Evolutionary conservation across 371 early-diverging fungal genomes (phyloP), one percentile per base, ranked within the genome.

Genomic region (Mortierella sp.): DNA sequence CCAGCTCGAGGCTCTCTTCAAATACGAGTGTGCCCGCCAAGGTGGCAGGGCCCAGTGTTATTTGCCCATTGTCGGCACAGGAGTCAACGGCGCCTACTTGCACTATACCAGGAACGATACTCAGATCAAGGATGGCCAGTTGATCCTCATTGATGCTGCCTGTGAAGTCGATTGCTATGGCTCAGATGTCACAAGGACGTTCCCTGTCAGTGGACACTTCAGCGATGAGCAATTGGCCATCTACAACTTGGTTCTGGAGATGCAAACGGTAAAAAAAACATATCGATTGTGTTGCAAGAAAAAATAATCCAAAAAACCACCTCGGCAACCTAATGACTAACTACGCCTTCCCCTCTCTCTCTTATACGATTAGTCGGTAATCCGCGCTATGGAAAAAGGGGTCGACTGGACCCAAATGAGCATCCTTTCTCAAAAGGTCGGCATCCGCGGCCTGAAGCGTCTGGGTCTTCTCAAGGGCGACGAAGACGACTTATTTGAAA

Each of bases 131-230:
- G 64, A 78, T 56, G 79, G 83, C 21, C 87, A 90, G 32, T 60
- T 96, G 58, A 80, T 96, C 27, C 73, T 96, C 47, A 90, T 95
- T 8, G 97, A 96, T 80, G 95, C 94, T 58, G 97, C 94, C 32
- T 92, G 92, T 70, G 94, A 95, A 68, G 85, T 76, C 53, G 75
- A 87, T 41, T 86, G 88, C 82, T 96, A 97, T 79, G 93, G 93
- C 15, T 87, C 91, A 11, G 96, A 97, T 66, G 93, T 97, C 65
- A 97, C 96, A 3, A 86, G 96, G 15, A 90, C 90, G 27, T 96
- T 90, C 86, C 97, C 97, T 2, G 88, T 90, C 26, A 92, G 89
- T 46, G 92, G 93, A 4, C 85, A 85, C 56, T 96, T 94, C 79
- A 84, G 89, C 32, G 80, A 81, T 15, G 90, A 92, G 62, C 91